These are phyloP conservation scores for Castanea sativa DNA, from an alignment of 306 rosid genomes.

Conservation along the genomic window DNA sequence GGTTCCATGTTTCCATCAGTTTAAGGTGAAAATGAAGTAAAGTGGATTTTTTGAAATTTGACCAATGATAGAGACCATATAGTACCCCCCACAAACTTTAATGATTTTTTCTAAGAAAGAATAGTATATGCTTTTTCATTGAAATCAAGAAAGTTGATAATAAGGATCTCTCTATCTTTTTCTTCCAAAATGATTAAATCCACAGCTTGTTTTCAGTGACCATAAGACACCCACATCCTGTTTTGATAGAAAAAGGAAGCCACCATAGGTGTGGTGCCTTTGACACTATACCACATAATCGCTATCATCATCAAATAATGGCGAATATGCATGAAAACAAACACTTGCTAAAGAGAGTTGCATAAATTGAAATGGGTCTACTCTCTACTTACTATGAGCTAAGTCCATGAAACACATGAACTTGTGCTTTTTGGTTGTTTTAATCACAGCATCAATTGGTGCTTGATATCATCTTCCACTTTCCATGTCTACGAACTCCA, in stretches of 20 bases:
- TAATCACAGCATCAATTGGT: not conserved
- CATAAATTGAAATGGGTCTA: conserved; percentile 12
- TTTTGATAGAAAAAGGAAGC: not conserved
- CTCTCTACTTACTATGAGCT: too few relatives aligned
- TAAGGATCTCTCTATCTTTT: conserved; percentile 19
- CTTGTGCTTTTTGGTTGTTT: conserved; percentile 6
- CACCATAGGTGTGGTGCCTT: conserved; percentile 23
- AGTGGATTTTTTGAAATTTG: conserved; percentile 16
- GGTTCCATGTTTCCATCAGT: conserved; percentile 18
- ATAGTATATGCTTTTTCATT: conserved; percentile 14
- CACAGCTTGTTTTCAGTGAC: conserved; percentile 8
- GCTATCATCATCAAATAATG: conserved; percentile 15
- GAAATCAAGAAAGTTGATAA: conserved; percentile 5
- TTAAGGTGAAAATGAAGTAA: conserved; percentile 25
- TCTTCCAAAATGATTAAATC: conserved; percentile 6
- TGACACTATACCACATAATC: conserved; percentile 29
- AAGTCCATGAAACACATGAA: too few relatives aligned
- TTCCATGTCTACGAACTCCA: not conserved
- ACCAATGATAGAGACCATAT: conserved; percentile 23
- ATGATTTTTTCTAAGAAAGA: conserved; percentile 27
- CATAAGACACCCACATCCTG: conserved; percentile 14
- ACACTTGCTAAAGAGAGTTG: not conserved
- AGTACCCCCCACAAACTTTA: conserved; percentile 26
- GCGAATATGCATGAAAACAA: conserved; percentile 12
- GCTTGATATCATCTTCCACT: not conserved